Percentiles rank a stretch among this genome's conserved stretches.
These are phyloP conservation scores for Lachancea nothofagi DNA, from an alignment of 805 yeast species.

Conservation along the genomic window DNA sequence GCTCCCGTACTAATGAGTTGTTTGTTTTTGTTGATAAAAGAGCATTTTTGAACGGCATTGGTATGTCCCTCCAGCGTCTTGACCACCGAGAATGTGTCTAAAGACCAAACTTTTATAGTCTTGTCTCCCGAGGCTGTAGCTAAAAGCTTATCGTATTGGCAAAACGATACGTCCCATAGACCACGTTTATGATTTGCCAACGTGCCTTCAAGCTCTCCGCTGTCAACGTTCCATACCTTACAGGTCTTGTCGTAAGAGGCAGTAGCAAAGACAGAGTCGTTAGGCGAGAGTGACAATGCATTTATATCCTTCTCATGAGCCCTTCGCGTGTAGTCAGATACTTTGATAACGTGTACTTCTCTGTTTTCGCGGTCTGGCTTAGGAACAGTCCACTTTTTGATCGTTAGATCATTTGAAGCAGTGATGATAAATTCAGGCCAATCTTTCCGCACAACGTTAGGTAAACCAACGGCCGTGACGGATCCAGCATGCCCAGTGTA, in stretches of 20 bases:
- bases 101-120: conserved; percentile 82
- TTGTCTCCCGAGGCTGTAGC: conserved; percentile 92
- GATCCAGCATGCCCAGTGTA: conserved; percentile 86
- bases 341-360: conserved; percentile 38
- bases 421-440: conserved; percentile 71
- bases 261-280: conserved; percentile 81
- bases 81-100: conserved; percentile 66
- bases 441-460: conserved; percentile 42
- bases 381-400: conserved; percentile 80
- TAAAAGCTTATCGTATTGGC: conserved; percentile 68
- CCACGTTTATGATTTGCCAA: conserved; percentile 91
- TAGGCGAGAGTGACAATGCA: conserved; percentile 83
- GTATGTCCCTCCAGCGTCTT: conserved; percentile 92
- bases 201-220: conserved; percentile 85
- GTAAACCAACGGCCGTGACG: conserved; percentile 74
- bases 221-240: conserved; percentile 78
- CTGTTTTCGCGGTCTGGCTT: conserved; percentile 26
- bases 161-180: conserved; percentile 85
- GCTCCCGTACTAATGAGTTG: conserved; percentile 79
- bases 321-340: conserved; percentile 82
- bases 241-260: conserved; percentile 92
- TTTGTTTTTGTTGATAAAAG: conserved; percentile 58
- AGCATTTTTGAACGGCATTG: conserved; percentile 81
- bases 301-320: conserved; percentile 98
- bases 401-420: conserved; percentile 78